Percentiles rank a stretch among this genome's conserved stretches.
Evolutionary conservation across 345 rosid genomes (phyloP).

Genomic region (Cardamine resedifolia): DNA sequence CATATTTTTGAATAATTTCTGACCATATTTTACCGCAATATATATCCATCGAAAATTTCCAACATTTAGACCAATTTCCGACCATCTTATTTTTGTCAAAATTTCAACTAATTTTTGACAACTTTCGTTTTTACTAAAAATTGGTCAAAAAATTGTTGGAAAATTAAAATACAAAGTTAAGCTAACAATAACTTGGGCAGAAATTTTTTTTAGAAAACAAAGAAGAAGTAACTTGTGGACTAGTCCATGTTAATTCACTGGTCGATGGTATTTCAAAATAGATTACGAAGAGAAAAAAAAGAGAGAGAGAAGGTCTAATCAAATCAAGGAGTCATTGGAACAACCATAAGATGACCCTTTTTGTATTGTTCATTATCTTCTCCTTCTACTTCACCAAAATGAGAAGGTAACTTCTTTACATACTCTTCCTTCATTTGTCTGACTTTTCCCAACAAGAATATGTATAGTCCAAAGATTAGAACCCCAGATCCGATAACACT

Average conservation of each 20-base stretch:
- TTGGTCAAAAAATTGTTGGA: too few species aligned
- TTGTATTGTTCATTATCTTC: conserved; percentile 31
- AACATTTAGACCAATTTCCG: too few species aligned
- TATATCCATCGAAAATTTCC: too few species aligned
- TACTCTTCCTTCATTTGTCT: conserved; percentile 30
- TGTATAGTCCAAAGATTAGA: conserved; percentile 37
- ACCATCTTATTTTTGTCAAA: too few species aligned
- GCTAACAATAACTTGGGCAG: not conserved
- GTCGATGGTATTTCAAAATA: not conserved
- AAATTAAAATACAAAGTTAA: not conserved
- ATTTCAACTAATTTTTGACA: too few species aligned
- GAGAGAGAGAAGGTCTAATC: not conserved
- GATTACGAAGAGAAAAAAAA: not conserved
- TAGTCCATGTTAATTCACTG: not conserved
- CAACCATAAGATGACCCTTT: conserved; percentile 32
- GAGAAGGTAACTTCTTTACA: conserved; percentile 20
- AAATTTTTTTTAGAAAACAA: too few species aligned
- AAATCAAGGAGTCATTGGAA: conserved; percentile 42
- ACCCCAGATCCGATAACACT: conserved; percentile 39
- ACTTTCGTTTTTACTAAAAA: too few species aligned
- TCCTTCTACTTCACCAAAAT: conserved; percentile 18
- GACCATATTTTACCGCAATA: too few species aligned
- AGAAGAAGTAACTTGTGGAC: not conserved
- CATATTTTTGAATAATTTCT: too few species aligned
- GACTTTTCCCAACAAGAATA: conserved; percentile 38